phyloP scores from a whole-genome alignment of 805 yeast genomes.

The Nakazawaea anatomiae region DNA sequence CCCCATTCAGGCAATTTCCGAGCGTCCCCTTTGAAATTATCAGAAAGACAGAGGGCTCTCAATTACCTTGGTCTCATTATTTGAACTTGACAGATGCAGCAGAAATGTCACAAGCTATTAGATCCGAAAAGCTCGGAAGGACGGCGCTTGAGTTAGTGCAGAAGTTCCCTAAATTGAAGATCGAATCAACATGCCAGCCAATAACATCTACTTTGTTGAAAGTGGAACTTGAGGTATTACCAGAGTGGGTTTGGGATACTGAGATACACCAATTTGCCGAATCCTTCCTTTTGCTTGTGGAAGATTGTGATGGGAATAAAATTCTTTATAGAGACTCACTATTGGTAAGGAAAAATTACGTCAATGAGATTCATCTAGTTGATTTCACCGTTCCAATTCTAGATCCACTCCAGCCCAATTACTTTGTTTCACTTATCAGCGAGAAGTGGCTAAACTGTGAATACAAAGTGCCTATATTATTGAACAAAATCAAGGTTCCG shows the following conservation, averaged over 20 bases:
- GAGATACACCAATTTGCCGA: constrained; percentile 59
- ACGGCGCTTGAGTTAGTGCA: constrained; percentile 50
- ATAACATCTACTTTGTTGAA: constrained; percentile 62
- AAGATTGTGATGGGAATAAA: constrained; percentile 77
- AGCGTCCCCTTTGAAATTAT: constrained; percentile 68
- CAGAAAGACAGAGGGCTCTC: constrained; percentile 69
- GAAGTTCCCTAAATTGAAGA: constrained; percentile 65
- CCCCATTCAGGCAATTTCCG: constrained; percentile 83
- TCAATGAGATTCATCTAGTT: constrained; percentile 48
- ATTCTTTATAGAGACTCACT: constrained; percentile 57
- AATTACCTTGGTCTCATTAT: constrained; percentile 78
- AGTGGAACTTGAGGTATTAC: constrained; percentile 59
- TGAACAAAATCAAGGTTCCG: constrained; percentile 50
- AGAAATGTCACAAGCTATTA: constrained; percentile 79
- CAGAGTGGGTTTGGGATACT: constrained; percentile 77
- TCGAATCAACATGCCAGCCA: constrained; percentile 68
- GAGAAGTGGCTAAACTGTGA: constrained; percentile 85
- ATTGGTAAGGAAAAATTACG: constrained; percentile 40
- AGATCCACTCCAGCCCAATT: constrained; percentile 61
- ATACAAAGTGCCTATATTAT: constrained; percentile 51
- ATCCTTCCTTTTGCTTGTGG: constrained; percentile 64
- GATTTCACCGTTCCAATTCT: constrained; percentile 59
- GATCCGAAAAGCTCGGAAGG: constrained; percentile 63
- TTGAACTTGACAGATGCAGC: constrained; percentile 57
- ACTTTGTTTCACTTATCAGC: constrained; percentile 66